These are phyloP conservation scores for Pugionium cornutum DNA, from an alignment of 345 rosid species.

Conservation along the genomic window DNA sequence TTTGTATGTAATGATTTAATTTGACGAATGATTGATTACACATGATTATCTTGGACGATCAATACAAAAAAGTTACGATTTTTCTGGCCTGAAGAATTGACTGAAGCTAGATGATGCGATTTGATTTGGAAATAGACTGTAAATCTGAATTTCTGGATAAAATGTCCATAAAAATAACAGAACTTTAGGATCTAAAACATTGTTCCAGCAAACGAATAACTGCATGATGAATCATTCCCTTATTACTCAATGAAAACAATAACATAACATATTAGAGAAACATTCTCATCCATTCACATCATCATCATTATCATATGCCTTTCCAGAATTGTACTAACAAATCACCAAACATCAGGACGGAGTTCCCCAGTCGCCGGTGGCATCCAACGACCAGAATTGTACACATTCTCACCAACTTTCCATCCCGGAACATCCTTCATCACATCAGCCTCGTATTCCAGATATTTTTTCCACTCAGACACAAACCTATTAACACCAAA, in stretches of 20 bases:
- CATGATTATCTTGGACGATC: slow-evolving; percentile 32
- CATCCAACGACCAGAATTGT: slow-evolving; percentile 96
- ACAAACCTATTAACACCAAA: slow-evolving; percentile 57
- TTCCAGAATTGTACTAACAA: background rate
- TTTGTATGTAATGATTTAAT: slow-evolving; percentile 26
- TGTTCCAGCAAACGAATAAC: background rate
- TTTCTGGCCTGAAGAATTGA: no score
- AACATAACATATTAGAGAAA: slow-evolving; percentile 13
- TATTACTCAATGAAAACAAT: slow-evolving; percentile 24
- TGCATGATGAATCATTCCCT: slow-evolving; percentile 29
- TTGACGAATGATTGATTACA: slow-evolving; percentile 36
- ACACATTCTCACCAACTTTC: slow-evolving; percentile 95
- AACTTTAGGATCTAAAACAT: no score
- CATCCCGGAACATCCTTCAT: slow-evolving; percentile 99
- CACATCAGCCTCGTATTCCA: slow-evolving; percentile 95
- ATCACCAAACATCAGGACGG: slow-evolving; percentile 97
- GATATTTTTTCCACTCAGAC: slow-evolving; percentile 94
- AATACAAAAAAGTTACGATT: background rate
- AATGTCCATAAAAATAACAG: no score
- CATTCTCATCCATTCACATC: slow-evolving; percentile 30
- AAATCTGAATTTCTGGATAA: no score
- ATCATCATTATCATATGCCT: slow-evolving; percentile 31
- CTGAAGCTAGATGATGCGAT: no score
- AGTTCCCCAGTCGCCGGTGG: slow-evolving; percentile 99
- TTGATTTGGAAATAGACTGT: no score